These are phyloP conservation scores for Rhizoctonia solani DNA, from an alignment of 1,284 basidiomycete genomes.

Conservation along the genomic window DNA sequence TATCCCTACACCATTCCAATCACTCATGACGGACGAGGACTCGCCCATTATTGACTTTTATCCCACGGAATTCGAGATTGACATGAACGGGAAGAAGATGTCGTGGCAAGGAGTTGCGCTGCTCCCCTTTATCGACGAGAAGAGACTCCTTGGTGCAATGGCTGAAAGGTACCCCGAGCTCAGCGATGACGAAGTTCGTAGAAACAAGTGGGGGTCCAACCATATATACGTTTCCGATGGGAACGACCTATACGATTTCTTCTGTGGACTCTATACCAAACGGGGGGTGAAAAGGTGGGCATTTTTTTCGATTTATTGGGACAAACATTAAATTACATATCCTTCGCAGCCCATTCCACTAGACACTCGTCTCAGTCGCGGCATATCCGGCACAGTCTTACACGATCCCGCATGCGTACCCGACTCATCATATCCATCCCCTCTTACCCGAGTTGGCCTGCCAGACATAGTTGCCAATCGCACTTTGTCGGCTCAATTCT, in stretches of 20 bases:
- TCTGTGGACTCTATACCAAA: constrained; percentile 90
- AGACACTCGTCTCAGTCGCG: constrained; percentile 70
- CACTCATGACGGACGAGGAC: constrained; percentile 83
- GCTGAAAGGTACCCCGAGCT: constrained; percentile 71
- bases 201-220: constrained; percentile 87
- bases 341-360: constrained; percentile 54
- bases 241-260: constrained; percentile 82
- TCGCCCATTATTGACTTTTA: constrained; percentile 98
- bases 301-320: constrained; percentile 23
- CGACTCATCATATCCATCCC: constrained; percentile 85
- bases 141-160: constrained; percentile 84
- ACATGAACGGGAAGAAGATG: constrained; percentile 99
- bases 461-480: constrained; percentile 85
- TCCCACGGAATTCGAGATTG: constrained; percentile 89
- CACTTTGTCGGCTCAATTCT: constrained; percentile 85
- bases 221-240: constrained; percentile 85
- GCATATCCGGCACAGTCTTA: constrained; percentile 79
- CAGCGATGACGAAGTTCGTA: constrained; percentile 76
- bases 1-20: constrained; percentile 85
- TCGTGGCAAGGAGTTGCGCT: constrained; percentile 98
- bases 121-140: constrained; percentile 93
- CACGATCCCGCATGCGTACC: constrained; percentile 90
- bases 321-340: constrained; percentile 31
- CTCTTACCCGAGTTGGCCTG: constrained; percentile 60
- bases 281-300: constrained; percentile 75